A percentile compares a stretch with the other conserved stretches of the same genome.
These are phyloP conservation scores for Carex sylvatica DNA, from an alignment of 202 grass and related monocot species.

Conservation along the genomic window DNA sequence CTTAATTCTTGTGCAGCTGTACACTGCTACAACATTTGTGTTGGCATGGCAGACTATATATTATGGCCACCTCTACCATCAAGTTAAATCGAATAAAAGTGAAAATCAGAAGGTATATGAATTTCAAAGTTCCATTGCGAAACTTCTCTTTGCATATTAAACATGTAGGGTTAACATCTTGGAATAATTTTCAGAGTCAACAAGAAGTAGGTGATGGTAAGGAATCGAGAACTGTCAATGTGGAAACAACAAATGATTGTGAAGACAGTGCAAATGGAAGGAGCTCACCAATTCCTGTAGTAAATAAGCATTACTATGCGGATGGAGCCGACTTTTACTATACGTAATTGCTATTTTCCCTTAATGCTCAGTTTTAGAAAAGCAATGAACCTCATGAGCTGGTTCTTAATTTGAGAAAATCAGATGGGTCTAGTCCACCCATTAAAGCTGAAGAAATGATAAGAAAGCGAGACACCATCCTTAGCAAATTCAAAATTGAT, in stretches of 20 bases:
- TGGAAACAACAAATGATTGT: not conserved
- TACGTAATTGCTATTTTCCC: conserved; percentile 43
- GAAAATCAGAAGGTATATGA: conserved; percentile 42
- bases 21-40: conserved; percentile 58
- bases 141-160: conserved; percentile 18
- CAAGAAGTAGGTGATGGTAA: conserved; percentile 15
- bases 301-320: conserved; percentile 27
- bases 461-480: not conserved
- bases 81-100: conserved; percentile 49
- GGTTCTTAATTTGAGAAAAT: conserved; percentile 5
- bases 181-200: conserved; percentile 19
- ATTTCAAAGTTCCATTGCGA: conserved; percentile 24
- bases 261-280: conserved; percentile 1
- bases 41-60: conserved; percentile 76
- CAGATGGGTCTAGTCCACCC: not conserved
- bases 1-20: conserved; percentile 67
- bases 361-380: not conserved
- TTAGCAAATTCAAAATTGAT: not conserved
- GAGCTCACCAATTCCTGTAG: conserved; percentile 74
- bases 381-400: not conserved
- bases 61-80: conserved; percentile 60
- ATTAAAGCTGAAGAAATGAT: not conserved
- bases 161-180: not conserved
- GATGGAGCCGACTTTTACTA: conserved; percentile 64
- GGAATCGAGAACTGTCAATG: not conserved